These are phyloP conservation scores for Paecilomyces fulvus DNA, from an alignment of 2,329 filamentous ascomycete genomes.

Conservation along the genomic window DNA sequence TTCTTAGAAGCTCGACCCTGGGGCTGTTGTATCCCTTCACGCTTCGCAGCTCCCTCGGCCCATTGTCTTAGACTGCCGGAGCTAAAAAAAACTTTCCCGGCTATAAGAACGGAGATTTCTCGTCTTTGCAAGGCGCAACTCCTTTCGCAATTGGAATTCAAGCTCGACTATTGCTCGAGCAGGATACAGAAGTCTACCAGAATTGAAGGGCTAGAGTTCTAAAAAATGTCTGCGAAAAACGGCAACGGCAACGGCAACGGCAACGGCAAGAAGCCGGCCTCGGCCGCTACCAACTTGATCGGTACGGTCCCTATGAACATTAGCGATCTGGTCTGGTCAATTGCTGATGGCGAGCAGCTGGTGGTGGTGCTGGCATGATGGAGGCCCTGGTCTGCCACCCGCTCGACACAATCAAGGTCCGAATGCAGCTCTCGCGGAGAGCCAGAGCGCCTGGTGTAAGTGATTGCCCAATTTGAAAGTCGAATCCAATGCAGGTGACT, in stretches of 20 bases:
- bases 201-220: not conserved
- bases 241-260: conserved; percentile 53
- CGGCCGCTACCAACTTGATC: conserved; percentile 82
- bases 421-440: conserved; percentile 93
- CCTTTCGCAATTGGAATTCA: not conserved
- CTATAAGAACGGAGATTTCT: not conserved
- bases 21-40: not conserved
- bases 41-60: not conserved
- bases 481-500: not conserved
- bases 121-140: not conserved
- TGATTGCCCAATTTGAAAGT: conserved; percentile 8
- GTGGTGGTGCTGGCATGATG: conserved; percentile 98
- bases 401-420: conserved; percentile 93
- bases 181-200: not conserved
- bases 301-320: conserved; percentile 46
- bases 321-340: conserved; percentile 9
- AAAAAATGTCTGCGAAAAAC: conserved; percentile 53
- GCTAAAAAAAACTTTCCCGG: not conserved
- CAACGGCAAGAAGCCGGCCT: conserved; percentile 66
- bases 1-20: not conserved
- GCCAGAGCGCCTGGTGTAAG: conserved; percentile 69
- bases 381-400: conserved; percentile 95
- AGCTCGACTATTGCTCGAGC: not conserved
- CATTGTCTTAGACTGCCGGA: not conserved
- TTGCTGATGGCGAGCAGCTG: conserved; percentile 50